phyloP scores from a whole-genome alignment of 2,329 filamentous ascomycete species.

The Fusarium sp. region DNA sequence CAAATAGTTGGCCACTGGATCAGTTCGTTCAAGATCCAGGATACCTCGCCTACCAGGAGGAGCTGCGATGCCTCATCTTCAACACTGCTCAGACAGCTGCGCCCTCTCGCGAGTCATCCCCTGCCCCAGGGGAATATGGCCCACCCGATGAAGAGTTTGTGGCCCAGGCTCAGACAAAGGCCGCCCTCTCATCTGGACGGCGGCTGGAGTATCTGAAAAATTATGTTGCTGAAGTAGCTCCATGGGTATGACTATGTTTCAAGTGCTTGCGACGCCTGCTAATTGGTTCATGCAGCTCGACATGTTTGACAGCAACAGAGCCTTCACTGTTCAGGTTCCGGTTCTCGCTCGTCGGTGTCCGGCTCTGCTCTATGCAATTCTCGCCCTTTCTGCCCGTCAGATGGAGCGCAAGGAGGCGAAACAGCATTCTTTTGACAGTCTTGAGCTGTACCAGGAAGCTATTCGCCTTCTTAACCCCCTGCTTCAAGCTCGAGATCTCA shows the following conservation, averaged over 20 bases:
- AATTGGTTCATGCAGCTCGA: conserved; percentile 57
- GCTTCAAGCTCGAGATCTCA: conserved; percentile 49
- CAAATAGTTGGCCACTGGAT: conserved; percentile 49
- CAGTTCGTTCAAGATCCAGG: conserved; percentile 55
- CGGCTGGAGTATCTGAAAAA: conserved; percentile 59
- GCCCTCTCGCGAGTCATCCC: conserved; percentile 55
- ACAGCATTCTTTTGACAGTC: conserved; percentile 62
- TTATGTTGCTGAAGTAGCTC: conserved; percentile 66
- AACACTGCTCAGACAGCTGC: conserved; percentile 58
- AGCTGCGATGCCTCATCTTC: conserved; percentile 60
- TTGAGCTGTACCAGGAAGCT: conserved; percentile 67
- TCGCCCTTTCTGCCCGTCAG: conserved; percentile 67
- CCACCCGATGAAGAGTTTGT: conserved; percentile 35
- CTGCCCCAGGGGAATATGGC: conserved; percentile 40
- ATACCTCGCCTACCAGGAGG: conserved; percentile 60
- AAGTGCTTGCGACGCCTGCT: not conserved
- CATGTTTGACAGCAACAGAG: conserved; percentile 67
- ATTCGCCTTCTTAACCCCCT: conserved; percentile 58
- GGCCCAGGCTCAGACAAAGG: conserved; percentile 40
- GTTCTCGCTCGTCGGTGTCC: conserved; percentile 60
- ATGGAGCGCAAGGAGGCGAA: conserved; percentile 62
- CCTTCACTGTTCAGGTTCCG: conserved; percentile 65
- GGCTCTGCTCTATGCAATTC: conserved; percentile 62
- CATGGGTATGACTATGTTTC: conserved; percentile 54
- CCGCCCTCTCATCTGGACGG: conserved; percentile 48